Evolutionary conservation across 2,329 filamentous ascomycete species (phyloP), one percentile per base, ranked within the genome.

Genomic region (Pseudocercospora eumusae): DNA sequence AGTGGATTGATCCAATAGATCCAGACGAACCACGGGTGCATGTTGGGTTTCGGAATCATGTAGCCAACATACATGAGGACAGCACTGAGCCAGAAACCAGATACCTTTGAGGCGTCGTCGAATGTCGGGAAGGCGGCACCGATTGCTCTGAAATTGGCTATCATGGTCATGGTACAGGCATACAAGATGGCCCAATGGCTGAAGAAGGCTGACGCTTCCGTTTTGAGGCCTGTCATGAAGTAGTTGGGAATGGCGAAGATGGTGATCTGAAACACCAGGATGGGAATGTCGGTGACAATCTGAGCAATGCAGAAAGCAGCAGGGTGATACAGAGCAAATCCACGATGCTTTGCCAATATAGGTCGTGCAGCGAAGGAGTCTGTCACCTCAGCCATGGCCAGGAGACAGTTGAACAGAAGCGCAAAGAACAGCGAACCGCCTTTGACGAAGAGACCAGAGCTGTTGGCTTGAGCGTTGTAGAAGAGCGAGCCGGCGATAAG

Each of bases 401-500:
- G 71, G 7, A 90, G 75, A 60, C 82, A 79, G 70, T 88, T 86
- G 73, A 83, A 87, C 0, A 90, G 76, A 0, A 89, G 77, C 0
- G 86, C 78, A 56, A 89, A 83, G 78, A 90, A 90, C 4, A 88
- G 75, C 0, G 86, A 82, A 57, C 87, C 88, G 0, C 82, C 81
- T 68, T 88, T 88, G 67, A 84, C 71, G 71, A 90, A 90, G 0
- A 90, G 74, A 8, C 87, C 88, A 0, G 75, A 79, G 0, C 85
- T 84, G 55, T 82, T 84, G 23, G 76, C 62, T 0, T 86, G 82
- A 0, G 86, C 83, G 59, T 86, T 81, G 75, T 89, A 90, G 75
- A 90, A 90, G 3, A 90, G 79, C 0, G 86, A 89, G 6, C 87
- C 87, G 1, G 82, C 79, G 61, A 90, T 83, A 4, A 90, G 74